phyloP scores from a whole-genome alignment of 2,329 filamentous ascomycete genomes.

The Chaetomium olivaceum region DNA sequence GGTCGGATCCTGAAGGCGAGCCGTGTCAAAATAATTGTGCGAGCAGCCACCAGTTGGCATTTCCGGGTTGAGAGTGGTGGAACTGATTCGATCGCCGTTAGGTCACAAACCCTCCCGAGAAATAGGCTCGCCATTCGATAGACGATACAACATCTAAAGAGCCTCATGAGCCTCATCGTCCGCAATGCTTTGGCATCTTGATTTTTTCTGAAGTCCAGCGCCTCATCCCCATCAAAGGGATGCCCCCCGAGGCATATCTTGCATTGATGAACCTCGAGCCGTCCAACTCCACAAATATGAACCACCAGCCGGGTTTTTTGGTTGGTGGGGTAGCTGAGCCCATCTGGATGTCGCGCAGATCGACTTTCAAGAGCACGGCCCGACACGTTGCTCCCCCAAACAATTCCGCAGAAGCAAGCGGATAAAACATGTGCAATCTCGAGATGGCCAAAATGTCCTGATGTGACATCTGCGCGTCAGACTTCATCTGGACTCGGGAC shows the following conservation, averaged over 20 bases:
- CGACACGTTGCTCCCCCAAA: background rate
- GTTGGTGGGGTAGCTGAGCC: constrained; percentile 16
- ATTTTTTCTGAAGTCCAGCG: background rate
- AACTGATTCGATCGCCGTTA: background rate
- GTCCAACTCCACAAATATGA: background rate
- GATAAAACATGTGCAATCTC: background rate
- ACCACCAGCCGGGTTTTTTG: constrained; percentile 1
- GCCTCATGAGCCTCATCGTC: background rate
- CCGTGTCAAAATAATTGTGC: constrained; percentile 10
- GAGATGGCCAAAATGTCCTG: background rate
- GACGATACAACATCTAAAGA: background rate
- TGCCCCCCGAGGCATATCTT: background rate
- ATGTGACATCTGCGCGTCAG: background rate
- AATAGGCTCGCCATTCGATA: background rate
- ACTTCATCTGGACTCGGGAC: background rate
- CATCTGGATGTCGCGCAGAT: constrained; percentile 13
- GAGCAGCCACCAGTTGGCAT: background rate
- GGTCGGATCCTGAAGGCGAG: background rate
- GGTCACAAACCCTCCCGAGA: background rate
- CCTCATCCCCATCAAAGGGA: background rate
- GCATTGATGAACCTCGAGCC: constrained; percentile 4
- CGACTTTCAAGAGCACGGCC: background rate
- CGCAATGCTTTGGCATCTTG: background rate
- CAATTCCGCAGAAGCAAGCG: background rate
- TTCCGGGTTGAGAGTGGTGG: background rate